Evolutionary conservation across 2,329 filamentous ascomycete species (phyloP), one percentile per base, ranked within the genome.

Genomic region (Karstenula rhodostoma): DNA sequence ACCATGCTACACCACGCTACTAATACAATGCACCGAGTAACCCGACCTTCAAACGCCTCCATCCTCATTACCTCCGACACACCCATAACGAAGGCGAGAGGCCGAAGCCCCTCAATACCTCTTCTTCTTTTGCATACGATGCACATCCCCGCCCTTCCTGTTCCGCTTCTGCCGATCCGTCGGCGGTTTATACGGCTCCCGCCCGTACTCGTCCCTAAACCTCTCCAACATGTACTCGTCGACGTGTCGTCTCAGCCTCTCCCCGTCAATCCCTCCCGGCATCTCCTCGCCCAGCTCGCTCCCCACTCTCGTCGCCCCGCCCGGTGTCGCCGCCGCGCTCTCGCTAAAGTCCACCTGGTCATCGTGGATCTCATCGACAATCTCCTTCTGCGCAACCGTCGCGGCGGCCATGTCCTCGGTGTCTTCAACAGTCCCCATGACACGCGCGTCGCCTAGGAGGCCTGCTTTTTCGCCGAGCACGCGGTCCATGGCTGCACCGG

Each of bases 371-470:
- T 79, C 77, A 6, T 92, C 88, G 49, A 89, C 86, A 15, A 95
- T 90, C 76, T 99, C 95, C 72, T 91, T 95, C 74, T 96, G 91
- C 0, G 95, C 95, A 10, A 91, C 87, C 54, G 91, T 90, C 2
- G 95, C 95, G 0, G 95, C 95, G 27, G 89, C 89, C 15, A 94
- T 92, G 73, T 99, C 95, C 74, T 99, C 95, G 50, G 87, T 87
- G 70, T 99, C 95, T 78, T 99, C 95, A 0, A 93, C 94, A 65
- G 92, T 90, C 68, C 96, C 93, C 33, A 99, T 88, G 0, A 90
- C 92, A 17, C 89, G 86, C 3, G 89, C 87, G 27, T 77, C 75
- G 47, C 72, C 74, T 1, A 77, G 58, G 1, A 91, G 88, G 33
- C 89, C 88, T 12, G 83, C 85, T 59, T 82, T 88, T 61, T 86